Evolutionary conservation across 75 land plant genomes (phyloP), one percentile per base, ranked within the genome.

Genomic region (Larix kaempferi): DNA sequence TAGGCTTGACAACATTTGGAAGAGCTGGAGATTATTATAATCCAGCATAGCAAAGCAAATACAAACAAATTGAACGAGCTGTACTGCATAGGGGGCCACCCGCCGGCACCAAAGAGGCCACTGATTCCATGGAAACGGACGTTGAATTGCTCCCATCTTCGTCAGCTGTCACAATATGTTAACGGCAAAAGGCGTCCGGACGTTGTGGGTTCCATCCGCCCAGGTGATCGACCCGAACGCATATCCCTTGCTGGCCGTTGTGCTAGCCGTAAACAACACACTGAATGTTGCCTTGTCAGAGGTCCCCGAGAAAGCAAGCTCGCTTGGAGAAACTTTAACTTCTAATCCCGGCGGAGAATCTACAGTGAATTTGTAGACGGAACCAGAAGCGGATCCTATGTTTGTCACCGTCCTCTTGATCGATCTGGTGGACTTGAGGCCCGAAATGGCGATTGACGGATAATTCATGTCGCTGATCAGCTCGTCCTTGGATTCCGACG

Each of bases 141-240:
- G 52, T 10, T 49, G 2, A 49, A 11, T 49, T 10, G 54, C 12
- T 49, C 54, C 54, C 11, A 12, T 49, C 54, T 49, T 49, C 12
- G 25, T 62, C 12, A 61, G 12, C 23, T 10, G 1, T 64, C 2
- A 65, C 27, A 6, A 35, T 17, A 89, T 78, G 81, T 90, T 90
- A 13, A 88, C 86, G 10, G 91, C 89, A 77, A 95, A 87, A 11
- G 86, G 88, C 0, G 80, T 77, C 0, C 89, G 79, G 22, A 93
- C 98, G 25, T 57, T 62, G 66, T 89, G 93, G 44, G 63, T 67
- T 10, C 85, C 90, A 80, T 93, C 98, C 0, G 75, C 74, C 98
- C 98, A 95, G 4, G 87, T 85, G 15, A 93, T 11, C 3, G 80
- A 76, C 0, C 98, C 98, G 66, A 88, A 95, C 29, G 75, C 84